These are phyloP conservation scores for Gypsophila paniculata DNA, from an alignment of 179 eudicot genomes.

Conservation along the genomic window DNA sequence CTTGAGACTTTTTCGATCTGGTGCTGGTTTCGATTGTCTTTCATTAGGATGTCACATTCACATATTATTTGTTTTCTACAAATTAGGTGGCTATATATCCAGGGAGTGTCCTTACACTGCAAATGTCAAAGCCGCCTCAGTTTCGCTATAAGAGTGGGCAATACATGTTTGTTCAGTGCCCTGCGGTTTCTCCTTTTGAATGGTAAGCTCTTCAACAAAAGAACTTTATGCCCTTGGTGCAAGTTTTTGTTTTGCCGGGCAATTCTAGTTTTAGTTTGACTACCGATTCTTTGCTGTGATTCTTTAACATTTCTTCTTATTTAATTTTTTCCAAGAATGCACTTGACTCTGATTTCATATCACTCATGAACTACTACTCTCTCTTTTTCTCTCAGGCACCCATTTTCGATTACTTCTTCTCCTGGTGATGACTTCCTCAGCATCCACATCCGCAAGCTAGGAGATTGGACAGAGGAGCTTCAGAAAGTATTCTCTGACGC, in stretches of 20 bases:
- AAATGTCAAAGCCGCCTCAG: slow-evolving; percentile 91
- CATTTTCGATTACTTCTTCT: slow-evolving; percentile 95
- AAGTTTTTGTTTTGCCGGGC: neutral
- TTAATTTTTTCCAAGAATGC: too few relatives aligned
- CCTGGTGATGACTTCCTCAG: slow-evolving; percentile 89
- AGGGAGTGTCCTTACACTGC: slow-evolving; percentile 85
- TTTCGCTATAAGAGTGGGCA: slow-evolving; percentile 95
- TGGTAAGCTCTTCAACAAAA: slow-evolving; percentile 46
- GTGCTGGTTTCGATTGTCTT: neutral
- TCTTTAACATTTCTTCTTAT: neutral
- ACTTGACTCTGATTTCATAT: neutral
- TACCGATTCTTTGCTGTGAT: neutral
- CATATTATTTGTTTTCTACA: slow-evolving; percentile 12
- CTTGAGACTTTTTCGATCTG: too few relatives aligned
- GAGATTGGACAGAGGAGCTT: slow-evolving; percentile 94
- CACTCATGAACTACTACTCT: neutral
- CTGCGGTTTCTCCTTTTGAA: slow-evolving; percentile 94
- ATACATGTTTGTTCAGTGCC: slow-evolving; percentile 97
- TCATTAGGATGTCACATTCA: neutral
- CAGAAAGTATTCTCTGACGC: slow-evolving; percentile 65
- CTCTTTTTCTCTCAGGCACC: slow-evolving; percentile 62
- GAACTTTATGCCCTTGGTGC: neutral
- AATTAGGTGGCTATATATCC: slow-evolving; percentile 82
- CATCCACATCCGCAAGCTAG: slow-evolving; percentile 83
- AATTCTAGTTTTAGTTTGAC: neutral